Evolutionary conservation across 768 basidiomycete genomes (phyloP).

Genomic region (Pilatotrama ljubarskyi): DNA sequence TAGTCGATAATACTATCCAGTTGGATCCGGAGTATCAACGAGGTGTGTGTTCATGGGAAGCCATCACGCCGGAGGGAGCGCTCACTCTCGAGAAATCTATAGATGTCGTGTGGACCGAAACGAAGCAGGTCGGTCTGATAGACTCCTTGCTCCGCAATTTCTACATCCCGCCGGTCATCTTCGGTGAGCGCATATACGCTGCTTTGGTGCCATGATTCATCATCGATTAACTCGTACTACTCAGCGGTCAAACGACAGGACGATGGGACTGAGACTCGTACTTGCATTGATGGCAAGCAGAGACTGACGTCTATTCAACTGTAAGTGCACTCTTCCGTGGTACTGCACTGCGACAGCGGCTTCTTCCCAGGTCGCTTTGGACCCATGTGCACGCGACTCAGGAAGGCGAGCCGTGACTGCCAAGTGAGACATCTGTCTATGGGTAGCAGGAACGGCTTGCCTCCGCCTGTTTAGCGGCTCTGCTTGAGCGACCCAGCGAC

Average conservation of each 20-base stretch:
- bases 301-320: constrained; percentile 63
- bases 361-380: no score
- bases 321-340: constrained; percentile 33
- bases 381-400: no score
- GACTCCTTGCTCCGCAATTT: constrained; percentile 75
- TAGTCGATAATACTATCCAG: constrained; percentile 47
- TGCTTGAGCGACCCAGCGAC: no score
- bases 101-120: constrained; percentile 68
- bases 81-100: not conserved
- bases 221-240: not conserved
- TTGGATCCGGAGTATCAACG: constrained; percentile 69
- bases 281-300: constrained; percentile 76
- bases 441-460: no score
- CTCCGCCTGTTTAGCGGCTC: no score
- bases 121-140: constrained; percentile 60
- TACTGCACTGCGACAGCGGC: not conserved
- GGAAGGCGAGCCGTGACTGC: no score
- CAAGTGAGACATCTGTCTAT: no score
- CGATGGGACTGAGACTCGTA: constrained; percentile 46
- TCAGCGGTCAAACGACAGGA: constrained; percentile 43
- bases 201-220: not conserved
- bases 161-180: constrained; percentile 76
- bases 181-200: constrained; percentile 43
- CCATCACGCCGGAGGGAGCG: no score
- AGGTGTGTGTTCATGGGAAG: constrained; percentile 36